These are phyloP conservation scores for Dunaliella sp. DNA, from an alignment of 139 green algal species.

Conservation along the genomic window DNA sequence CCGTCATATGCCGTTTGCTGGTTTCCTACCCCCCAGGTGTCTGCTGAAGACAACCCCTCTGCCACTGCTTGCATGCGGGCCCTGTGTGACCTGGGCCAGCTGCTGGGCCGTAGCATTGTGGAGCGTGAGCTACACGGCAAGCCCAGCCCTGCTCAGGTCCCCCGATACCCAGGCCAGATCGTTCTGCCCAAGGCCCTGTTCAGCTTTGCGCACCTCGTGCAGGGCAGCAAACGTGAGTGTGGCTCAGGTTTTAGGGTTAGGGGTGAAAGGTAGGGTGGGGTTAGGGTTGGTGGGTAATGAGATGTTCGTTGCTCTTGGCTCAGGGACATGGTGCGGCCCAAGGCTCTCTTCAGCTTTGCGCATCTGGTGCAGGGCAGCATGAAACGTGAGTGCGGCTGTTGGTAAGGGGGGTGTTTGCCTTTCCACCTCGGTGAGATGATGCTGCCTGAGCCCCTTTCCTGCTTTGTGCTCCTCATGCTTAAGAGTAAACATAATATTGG, in stretches of 20 bases:
- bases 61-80: conserved; percentile 1
- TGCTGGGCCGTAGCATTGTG: conserved; percentile 10
- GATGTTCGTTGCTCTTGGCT: not conserved
- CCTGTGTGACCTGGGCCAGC: conserved; percentile 13
- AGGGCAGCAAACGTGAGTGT: not conserved
- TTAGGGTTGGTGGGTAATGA: too few relatives aligned
- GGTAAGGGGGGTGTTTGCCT: not conserved
- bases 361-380: not conserved
- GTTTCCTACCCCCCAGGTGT: not conserved
- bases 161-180: conserved; percentile 10
- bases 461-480: not conserved
- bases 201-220: conserved; percentile 8
- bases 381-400: not conserved
- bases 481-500: too few relatives aligned
- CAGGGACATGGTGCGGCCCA: not conserved
- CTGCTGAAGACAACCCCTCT: not conserved
- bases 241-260: too few relatives aligned
- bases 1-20: not conserved
- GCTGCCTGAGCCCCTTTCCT: not conserved
- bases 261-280: too few relatives aligned
- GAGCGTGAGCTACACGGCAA: conserved; percentile 3
- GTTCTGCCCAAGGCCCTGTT: conserved; percentile 18
- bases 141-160: not conserved
- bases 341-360: not conserved
- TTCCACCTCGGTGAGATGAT: not conserved